Base-by-base conservation (phyloP, 371 early-diverging fungal species). In the Apophysomyces elegans region DNA sequence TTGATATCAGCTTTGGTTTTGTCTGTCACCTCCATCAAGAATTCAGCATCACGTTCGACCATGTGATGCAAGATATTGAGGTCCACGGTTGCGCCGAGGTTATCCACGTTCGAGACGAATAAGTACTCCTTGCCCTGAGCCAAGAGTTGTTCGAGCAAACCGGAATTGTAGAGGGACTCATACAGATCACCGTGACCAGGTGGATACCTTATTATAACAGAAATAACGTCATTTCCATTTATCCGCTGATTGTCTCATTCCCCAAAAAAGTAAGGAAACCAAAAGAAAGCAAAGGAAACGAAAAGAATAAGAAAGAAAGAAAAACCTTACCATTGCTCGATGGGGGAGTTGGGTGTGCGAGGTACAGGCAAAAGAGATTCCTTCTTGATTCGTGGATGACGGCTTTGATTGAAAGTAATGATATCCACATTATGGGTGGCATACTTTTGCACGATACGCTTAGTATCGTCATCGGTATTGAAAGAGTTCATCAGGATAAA, bases 1-100 rank as follows among this genome's bases (percentile, higher is more conserved):
- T 99, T 99, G 77, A 99, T 93, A 79, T 99, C 99, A 47, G 99
- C 98, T 81, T 97, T 93, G 63, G 99, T 99, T 88, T 99, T 99
- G 83, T 99, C 95, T 7, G 99, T 99, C 16, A 99, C 98, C 83
- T 99, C 99, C 99, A 99, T 98, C 54, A 99, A 78, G 80, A 99
- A 99, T 72, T 99, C 99, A 61, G 98, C 84, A 11, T 89, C 91
- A 37, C 94, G 88, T 61, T 90, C 88, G 37, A 90, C 90, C 87
- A 99, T 88, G 78, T 98, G 96, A 67, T 96, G 88, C 59, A 99
- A 85, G 68, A 99, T 95, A 69, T 88, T 87, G 50, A 92, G 82
- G 76, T 99, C 99, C 43, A 99, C 98, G 14, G 98, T 99, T 32
- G 99, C 99, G 62, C 99, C 99, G 65, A 99, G 84, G 79, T 99